phyloP scores from a whole-genome alignment of 2,329 filamentous ascomycete genomes.

The Diaporthe sp. region DNA sequence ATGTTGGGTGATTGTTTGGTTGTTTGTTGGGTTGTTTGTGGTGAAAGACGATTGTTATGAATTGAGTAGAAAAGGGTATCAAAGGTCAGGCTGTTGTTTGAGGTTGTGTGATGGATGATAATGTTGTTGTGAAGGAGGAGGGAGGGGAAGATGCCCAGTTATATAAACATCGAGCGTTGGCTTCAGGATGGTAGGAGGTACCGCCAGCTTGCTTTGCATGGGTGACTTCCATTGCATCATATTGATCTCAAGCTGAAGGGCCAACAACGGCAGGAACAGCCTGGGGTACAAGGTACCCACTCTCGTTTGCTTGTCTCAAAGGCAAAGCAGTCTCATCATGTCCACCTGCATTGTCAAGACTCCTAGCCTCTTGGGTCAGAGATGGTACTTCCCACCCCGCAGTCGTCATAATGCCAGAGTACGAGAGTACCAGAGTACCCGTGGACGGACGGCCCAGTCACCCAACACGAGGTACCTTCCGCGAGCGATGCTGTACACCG shows the following conservation, averaged over 20 bases:
- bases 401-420: slow-evolving; percentile 6
- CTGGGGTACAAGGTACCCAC: slow-evolving; percentile 14
- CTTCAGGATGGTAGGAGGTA: background rate
- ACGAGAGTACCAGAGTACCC: background rate
- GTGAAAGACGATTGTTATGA: slow-evolving; percentile 36
- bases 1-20: slow-evolving; percentile 57
- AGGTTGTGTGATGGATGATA: slow-evolving; percentile 14
- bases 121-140: background rate
- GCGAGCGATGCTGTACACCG: background rate
- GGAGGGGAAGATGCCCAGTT: background rate
- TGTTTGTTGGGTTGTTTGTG: slow-evolving; percentile 35
- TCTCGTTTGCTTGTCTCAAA: background rate
- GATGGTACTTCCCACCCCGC: slow-evolving; percentile 7
- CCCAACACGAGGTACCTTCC: background rate
- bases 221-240: slow-evolving; percentile 27
- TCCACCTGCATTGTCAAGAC: background rate
- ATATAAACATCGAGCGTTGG: slow-evolving; percentile 10
- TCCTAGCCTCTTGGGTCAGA: background rate
- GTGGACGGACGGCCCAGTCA: background rate
- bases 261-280: slow-evolving; percentile 4
- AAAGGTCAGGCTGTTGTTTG: background rate
- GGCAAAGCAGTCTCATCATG: slow-evolving; percentile 13
- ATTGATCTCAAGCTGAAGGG: background rate
- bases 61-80: background rate
- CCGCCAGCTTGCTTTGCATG: background rate